phyloP scores from a whole-genome alignment of 345 rosid species.

The Clausena lansium region DNA sequence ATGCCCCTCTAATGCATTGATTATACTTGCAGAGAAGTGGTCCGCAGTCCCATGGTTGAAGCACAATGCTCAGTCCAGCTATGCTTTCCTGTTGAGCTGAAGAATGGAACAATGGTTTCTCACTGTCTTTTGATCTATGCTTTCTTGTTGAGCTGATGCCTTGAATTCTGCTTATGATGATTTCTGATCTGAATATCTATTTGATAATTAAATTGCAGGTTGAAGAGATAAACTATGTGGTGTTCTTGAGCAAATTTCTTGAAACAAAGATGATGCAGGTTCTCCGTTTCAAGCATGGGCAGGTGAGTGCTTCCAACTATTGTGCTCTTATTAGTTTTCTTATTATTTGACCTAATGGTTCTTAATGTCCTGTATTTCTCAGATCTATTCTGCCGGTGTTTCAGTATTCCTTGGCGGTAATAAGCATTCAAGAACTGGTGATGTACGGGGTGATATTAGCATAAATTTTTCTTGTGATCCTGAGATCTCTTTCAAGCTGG shows the following conservation, averaged over 20 bases:
- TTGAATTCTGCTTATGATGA: slow-evolving; percentile 6
- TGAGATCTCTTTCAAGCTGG: slow-evolving; percentile 78
- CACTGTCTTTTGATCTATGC: slow-evolving; percentile 14
- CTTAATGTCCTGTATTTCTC: slow-evolving; percentile 22
- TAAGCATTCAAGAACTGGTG: slow-evolving; percentile 83
- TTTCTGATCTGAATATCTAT: slow-evolving; percentile 6
- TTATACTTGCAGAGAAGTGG: slow-evolving; percentile 64
- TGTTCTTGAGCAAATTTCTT: slow-evolving; percentile 76
- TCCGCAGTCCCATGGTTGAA: slow-evolving; percentile 86
- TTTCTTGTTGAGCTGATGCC: not conserved
- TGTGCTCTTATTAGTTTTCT: not conserved
- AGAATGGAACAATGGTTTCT: slow-evolving; percentile 75
- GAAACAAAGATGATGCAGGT: slow-evolving; percentile 84
- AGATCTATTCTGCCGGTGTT: slow-evolving; percentile 87
- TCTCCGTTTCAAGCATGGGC: slow-evolving; percentile 91
- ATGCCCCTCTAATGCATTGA: slow-evolving; percentile 19
- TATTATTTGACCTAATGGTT: slow-evolving; percentile 16
- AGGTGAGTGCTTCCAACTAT: slow-evolving; percentile 41
- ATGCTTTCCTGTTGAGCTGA: slow-evolving; percentile 87
- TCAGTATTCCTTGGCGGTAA: slow-evolving; percentile 82
- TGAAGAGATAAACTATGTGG: slow-evolving; percentile 74
- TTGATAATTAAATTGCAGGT: slow-evolving; percentile 40
- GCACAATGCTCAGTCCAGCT: slow-evolving; percentile 89
- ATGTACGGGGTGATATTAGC: slow-evolving; percentile 82
- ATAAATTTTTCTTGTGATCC: slow-evolving; percentile 92